A percentile compares a stretch with the other conserved stretches of the same genome.
These are phyloP conservation scores for Cenchrus fungigraminus DNA, from an alignment of 176 grass and related monocot species.

Conservation along the genomic window DNA sequence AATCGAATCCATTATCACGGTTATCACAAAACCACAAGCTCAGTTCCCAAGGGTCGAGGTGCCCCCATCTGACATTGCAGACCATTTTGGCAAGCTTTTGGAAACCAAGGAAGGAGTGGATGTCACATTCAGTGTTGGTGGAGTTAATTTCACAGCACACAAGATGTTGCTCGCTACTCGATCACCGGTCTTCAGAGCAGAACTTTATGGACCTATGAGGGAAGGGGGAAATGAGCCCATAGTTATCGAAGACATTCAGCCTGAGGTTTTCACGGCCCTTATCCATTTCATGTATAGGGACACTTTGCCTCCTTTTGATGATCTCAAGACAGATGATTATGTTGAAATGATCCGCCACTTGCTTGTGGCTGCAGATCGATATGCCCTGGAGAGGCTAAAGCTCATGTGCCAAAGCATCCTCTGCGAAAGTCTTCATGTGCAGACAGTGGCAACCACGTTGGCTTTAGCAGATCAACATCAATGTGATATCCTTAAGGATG, in stretches of 20 bases:
- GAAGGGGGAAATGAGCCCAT: not conserved
- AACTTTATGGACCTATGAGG: not conserved
- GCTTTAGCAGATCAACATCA: constrained; percentile 24
- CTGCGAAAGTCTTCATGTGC: constrained; percentile 7
- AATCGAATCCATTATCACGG: not conserved
- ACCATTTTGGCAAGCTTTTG: constrained; percentile 6
- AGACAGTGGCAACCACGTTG: constrained; percentile 43
- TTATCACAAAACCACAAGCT: not conserved
- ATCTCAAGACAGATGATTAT: not conserved
- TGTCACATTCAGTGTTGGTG: constrained; percentile 41
- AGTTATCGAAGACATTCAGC: constrained; percentile 43
- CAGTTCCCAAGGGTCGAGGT: not conserved
- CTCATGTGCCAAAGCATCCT: constrained; percentile 38
- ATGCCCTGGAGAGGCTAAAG: constrained; percentile 42
- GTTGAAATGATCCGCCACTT: constrained; percentile 24
- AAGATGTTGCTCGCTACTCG: not conserved
- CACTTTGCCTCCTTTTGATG: not conserved
- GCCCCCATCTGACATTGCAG: not conserved
- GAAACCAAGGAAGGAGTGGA: constrained; percentile 12
- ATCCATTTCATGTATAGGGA: constrained; percentile 51
- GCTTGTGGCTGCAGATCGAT: constrained; percentile 50
- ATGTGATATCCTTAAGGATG: not conserved
- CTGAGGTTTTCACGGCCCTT: constrained; percentile 37
- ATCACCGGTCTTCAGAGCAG: not conserved
- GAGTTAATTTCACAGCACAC: not conserved